phyloP scores from a whole-genome alignment of 352 stramenopile genomes.

The Pythium myriotylum region DNA sequence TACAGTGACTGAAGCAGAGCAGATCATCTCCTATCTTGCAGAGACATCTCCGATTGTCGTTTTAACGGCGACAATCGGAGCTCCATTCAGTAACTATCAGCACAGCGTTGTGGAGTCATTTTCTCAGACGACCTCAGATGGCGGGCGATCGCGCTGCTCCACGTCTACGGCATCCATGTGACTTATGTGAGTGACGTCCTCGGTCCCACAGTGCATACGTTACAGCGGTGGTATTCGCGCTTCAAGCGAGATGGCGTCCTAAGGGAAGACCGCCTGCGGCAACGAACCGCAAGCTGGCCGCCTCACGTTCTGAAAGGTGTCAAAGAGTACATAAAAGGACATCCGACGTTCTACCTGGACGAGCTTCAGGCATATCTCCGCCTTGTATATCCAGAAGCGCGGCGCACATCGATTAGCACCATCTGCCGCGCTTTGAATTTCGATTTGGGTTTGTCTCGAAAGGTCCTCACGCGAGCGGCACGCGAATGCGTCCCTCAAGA shows the following conservation, averaged over 20 bases:
- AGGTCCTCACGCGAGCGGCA: conserved; percentile 16
- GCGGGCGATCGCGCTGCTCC: conserved; percentile 9
- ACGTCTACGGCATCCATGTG: conserved; percentile 5
- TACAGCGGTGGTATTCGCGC: conserved; percentile 6
- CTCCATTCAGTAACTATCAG: no score
- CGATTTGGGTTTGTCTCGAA: conserved; percentile 23
- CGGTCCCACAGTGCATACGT: background rate
- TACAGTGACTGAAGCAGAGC: no score
- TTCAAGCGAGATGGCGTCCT: conserved; percentile 1
- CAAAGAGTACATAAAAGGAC: conserved; percentile 3
- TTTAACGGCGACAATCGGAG: background rate
- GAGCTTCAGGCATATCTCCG: conserved; percentile 25
- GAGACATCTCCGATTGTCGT: background rate
- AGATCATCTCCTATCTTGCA: no score
- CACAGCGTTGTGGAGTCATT: no score
- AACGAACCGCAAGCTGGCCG: conserved; percentile 2
- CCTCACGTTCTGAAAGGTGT: conserved; percentile 10
- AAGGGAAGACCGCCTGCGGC: background rate
- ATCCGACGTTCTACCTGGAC: conserved; percentile 33
- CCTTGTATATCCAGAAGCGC: background rate
- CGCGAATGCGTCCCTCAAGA: no score
- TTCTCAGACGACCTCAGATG: conserved; percentile 16
- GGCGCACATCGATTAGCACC: no score
- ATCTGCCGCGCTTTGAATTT: conserved; percentile 29
- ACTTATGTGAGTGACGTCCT: conserved; percentile 3